Evolutionary conservation across 2,329 filamentous ascomycete genomes (phyloP).

Genomic region (Verticillium isaacii): DNA sequence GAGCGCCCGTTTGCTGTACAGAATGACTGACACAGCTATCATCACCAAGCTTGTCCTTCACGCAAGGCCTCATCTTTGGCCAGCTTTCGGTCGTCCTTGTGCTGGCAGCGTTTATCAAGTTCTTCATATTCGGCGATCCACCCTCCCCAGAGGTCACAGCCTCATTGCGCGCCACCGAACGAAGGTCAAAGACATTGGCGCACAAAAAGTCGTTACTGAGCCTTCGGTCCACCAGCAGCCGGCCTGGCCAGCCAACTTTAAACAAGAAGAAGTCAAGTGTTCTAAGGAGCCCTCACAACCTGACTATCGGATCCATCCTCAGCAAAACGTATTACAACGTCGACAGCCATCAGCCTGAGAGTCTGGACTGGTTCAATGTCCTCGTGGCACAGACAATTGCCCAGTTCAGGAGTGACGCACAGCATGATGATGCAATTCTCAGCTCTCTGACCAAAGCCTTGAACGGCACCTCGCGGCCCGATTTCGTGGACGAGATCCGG

Average conservation of each 20-base stretch:
- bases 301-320: constrained; percentile 90
- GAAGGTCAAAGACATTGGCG: constrained; percentile 67
- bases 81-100: constrained; percentile 90
- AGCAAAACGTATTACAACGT: constrained; percentile 98
- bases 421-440: constrained; percentile 86
- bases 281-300: constrained; percentile 64
- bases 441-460: constrained; percentile 78
- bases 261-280: constrained; percentile 68
- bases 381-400: constrained; percentile 94
- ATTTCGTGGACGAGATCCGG: constrained; percentile 88
- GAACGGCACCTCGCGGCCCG: constrained; percentile 81
- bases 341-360: constrained; percentile 91
- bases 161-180: constrained; percentile 67
- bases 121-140: constrained; percentile 98
- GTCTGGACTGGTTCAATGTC: constrained; percentile 98
- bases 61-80: constrained; percentile 86
- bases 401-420: constrained; percentile 87
- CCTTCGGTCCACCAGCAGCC: constrained; percentile 42
- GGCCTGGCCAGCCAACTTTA: constrained; percentile 36
- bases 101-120: constrained; percentile 94
- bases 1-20: neutral
- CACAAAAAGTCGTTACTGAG: constrained; percentile 72
- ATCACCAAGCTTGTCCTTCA: constrained; percentile 71
- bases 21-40: neutral
- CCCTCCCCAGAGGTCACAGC: constrained; percentile 79